These are phyloP conservation scores for Paralagenidium karlingii DNA, from an alignment of 352 stramenopile genomes.

Conservation along the genomic window DNA sequence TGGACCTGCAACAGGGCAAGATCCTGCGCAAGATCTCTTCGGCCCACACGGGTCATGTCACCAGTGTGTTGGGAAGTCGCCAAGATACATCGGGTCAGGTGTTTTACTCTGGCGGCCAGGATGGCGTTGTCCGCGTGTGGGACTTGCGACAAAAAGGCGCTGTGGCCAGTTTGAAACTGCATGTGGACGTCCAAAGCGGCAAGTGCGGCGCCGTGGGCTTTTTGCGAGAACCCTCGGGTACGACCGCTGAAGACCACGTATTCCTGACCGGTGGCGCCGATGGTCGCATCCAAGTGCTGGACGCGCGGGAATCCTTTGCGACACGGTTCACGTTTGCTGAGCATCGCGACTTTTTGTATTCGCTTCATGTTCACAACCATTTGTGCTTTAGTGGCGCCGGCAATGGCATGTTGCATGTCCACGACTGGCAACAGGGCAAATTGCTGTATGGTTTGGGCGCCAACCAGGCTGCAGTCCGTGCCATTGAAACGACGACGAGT, in stretches of 20 bases:
- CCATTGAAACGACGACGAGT: slow-evolving; percentile 31
- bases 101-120: slow-evolving; percentile 71
- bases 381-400: slow-evolving; percentile 74
- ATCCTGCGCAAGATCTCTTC: slow-evolving; percentile 20
- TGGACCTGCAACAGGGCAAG: slow-evolving; percentile 37
- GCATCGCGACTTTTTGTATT: slow-evolving; percentile 85
- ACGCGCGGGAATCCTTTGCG: slow-evolving; percentile 38
- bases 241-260: slow-evolving; percentile 25
- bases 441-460: slow-evolving; percentile 75
- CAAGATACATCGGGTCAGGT: not conserved
- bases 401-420: slow-evolving; percentile 77
- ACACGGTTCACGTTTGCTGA: slow-evolving; percentile 44
- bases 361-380: slow-evolving; percentile 39
- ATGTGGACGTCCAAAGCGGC: slow-evolving; percentile 36
- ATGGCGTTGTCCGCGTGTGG: slow-evolving; percentile 60
- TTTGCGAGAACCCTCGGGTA: slow-evolving; percentile 14
- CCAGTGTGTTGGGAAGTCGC: slow-evolving; percentile 30
- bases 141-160: slow-evolving; percentile 39
- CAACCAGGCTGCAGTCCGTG: slow-evolving; percentile 66
- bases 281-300: slow-evolving; percentile 61
- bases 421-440: slow-evolving; percentile 54
- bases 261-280: slow-evolving; percentile 65
- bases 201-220: slow-evolving; percentile 65
- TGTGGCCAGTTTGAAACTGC: slow-evolving; percentile 20
- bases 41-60: slow-evolving; percentile 51